Percentiles rank a stretch among this genome's conserved stretches.
These are phyloP conservation scores for Diplodia scrobiculata DNA, from an alignment of 2,329 filamentous ascomycete genomes.

Conservation along the genomic window DNA sequence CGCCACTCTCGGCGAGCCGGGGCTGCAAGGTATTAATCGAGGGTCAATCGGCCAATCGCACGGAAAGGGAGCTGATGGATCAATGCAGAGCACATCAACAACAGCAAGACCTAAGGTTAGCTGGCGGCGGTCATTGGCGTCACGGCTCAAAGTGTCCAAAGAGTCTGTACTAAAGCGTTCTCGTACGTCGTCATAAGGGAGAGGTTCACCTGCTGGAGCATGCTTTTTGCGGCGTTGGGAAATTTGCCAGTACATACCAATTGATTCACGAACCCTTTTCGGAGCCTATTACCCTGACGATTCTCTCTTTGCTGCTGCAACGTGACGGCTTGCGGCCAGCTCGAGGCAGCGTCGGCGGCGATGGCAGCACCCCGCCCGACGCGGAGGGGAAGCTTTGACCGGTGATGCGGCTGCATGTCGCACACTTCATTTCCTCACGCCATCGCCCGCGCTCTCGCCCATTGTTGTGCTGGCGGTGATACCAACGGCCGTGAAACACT, in stretches of 20 bases:
- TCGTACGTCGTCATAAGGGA: neutral
- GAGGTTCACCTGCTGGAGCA: neutral
- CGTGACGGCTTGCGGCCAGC: neutral
- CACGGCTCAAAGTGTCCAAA: slow-evolving; percentile 15
- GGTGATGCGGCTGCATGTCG: slow-evolving; percentile 6
- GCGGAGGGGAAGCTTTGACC: neutral
- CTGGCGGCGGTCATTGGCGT: slow-evolving; percentile 17
- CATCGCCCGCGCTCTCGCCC: neutral
- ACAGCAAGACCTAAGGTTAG: slow-evolving; percentile 1
- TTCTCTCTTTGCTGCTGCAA: neutral
- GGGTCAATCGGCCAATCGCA: neutral
- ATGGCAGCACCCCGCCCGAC: neutral
- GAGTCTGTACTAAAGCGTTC: slow-evolving; percentile 14
- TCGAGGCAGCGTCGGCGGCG: neutral
- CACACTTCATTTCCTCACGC: slow-evolving; percentile 21
- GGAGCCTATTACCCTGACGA: neutral
- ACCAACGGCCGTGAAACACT: neutral
- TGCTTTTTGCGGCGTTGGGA: neutral
- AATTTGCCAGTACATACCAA: slow-evolving; percentile 7
- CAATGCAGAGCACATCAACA: slow-evolving; percentile 13
- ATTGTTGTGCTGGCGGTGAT: slow-evolving; percentile 4
- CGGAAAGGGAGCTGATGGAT: slow-evolving; percentile 14
- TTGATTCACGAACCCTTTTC: neutral
- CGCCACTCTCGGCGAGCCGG: neutral
- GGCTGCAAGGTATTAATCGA: slow-evolving; percentile 12